These are phyloP conservation scores for Leccinum variicolor DNA, from an alignment of 768 basidiomycete species.

Conservation along the genomic window DNA sequence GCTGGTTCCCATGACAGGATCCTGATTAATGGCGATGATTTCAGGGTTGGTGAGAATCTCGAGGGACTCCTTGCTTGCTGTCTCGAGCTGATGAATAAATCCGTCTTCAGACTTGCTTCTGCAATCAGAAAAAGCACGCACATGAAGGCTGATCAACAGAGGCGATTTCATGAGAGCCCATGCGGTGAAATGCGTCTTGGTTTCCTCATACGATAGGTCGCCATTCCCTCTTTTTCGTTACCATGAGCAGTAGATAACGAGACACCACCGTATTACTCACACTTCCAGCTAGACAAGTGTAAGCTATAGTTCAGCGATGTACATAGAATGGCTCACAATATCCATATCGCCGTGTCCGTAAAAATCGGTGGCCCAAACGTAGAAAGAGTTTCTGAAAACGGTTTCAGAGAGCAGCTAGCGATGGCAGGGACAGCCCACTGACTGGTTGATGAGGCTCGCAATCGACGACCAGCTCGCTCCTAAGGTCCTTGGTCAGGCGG, in stretches of 20 bases:
- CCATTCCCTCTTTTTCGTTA: constrained; percentile 52
- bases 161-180: constrained; percentile 74
- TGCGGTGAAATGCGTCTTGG: constrained; percentile 68
- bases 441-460: constrained; percentile 54
- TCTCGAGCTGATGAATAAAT: constrained; percentile 39
- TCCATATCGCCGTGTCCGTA: constrained; percentile 70
- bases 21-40: constrained; percentile 68
- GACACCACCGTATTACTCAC: constrained; percentile 29
- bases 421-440: not conserved
- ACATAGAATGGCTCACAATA: constrained; percentile 41
- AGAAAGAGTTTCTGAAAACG: constrained; percentile 57
- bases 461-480: constrained; percentile 50
- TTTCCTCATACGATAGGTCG: constrained; percentile 56
- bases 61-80: constrained; percentile 47
- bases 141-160: constrained; percentile 58
- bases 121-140: constrained; percentile 26
- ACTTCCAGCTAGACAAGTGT: constrained; percentile 46
- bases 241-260: not conserved
- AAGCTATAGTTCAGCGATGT: not conserved
- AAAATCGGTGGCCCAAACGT: constrained; percentile 60
- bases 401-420: not conserved
- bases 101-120: constrained; percentile 1
- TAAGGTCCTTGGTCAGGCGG: constrained; percentile 13
- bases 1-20: constrained; percentile 55
- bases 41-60: constrained; percentile 60